Evolutionary conservation across 805 yeast genomes (phyloP).

Genomic region (Ogataea ramenticola): DNA sequence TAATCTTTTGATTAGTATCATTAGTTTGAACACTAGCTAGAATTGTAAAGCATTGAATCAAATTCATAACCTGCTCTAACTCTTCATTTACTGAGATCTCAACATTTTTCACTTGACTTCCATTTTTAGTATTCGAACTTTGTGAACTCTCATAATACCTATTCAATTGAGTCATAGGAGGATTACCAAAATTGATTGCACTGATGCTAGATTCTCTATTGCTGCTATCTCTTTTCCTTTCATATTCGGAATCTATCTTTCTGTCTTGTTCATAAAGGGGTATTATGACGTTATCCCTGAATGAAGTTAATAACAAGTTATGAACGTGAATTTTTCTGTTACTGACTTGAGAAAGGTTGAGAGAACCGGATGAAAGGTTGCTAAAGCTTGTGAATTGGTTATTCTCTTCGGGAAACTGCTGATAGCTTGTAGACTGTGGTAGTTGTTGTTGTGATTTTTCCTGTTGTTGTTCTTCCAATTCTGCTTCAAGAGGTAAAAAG

Average conservation of each 20-base stretch:
- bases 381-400: background rate
- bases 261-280: conserved; percentile 42
- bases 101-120: background rate
- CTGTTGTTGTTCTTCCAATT: conserved; percentile 19
- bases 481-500: conserved; percentile 51
- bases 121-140: background rate
- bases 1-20: conserved; percentile 49
- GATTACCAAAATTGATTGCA: background rate
- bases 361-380: background rate
- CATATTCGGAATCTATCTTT: conserved; percentile 14
- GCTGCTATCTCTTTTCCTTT: conserved; percentile 14
- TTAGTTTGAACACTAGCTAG: conserved; percentile 44
- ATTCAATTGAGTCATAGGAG: conserved; percentile 1
- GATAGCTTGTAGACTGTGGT: no score
- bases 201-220: conserved; percentile 1
- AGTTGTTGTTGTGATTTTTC: background rate
- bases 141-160: background rate
- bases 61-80: conserved; percentile 6
- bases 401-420: background rate
- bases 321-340: conserved; percentile 23
- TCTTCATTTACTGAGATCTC: background rate
- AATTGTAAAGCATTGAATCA: conserved; percentile 59
- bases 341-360: background rate
- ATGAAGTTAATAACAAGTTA: conserved; percentile 34
- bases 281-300: conserved; percentile 45